Base-by-base conservation (phyloP, 2,329 filamentous ascomycete genomes). In the Coniochaeta hoffmannii region DNA sequence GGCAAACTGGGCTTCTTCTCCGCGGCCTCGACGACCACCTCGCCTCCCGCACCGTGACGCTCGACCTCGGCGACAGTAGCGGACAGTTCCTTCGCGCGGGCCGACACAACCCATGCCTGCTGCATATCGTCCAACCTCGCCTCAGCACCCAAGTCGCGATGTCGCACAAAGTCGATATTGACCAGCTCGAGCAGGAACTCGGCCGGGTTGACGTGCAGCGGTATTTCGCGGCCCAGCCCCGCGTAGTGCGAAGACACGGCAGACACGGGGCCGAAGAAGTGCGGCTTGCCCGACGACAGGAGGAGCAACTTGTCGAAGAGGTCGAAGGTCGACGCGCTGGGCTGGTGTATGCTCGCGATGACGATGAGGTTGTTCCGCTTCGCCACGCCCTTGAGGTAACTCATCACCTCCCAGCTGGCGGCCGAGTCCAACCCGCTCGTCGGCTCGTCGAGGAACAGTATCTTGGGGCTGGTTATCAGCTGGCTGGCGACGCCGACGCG, bases 291-390 rank as follows among this genome's bases (percentile, higher is more conserved):
- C 3, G 73, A 73, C 0, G 89, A 91, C 0, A 96, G 76, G 1
- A 95, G 77, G 35, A 89, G 73, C 0, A 95, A 73, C 66, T 88
- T 89, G 66, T 95, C 89, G 62, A 95, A 95, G 12, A 91, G 80
- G 59, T 86, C 79, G 63, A 90, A 95, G 0, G 88, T 92, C 0
- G 85, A 80, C 0, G 88, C 89, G 0, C 89, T 93, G 0, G 90
- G 90, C 65, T 95, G 90, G 67, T 95, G 90, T 58, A 95, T 94
- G 36, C 87, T 90, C 4, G 87, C 87, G 57, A 95, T 84, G 30
- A 94, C 83, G 57, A 94, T 83, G 57, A 94, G 76, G 82, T 86
- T 87, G 65, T 89, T 82, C 58, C 78, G 77, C 65, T 77, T 80
- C 0, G 85, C 88, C 30, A 91, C 77, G 10, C 77, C 73, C 64